Percentiles rank a stretch among this genome's conserved stretches.
These are phyloP conservation scores for Leccinum broughii DNA, from an alignment of 768 basidiomycete species.

Conservation along the genomic window DNA sequence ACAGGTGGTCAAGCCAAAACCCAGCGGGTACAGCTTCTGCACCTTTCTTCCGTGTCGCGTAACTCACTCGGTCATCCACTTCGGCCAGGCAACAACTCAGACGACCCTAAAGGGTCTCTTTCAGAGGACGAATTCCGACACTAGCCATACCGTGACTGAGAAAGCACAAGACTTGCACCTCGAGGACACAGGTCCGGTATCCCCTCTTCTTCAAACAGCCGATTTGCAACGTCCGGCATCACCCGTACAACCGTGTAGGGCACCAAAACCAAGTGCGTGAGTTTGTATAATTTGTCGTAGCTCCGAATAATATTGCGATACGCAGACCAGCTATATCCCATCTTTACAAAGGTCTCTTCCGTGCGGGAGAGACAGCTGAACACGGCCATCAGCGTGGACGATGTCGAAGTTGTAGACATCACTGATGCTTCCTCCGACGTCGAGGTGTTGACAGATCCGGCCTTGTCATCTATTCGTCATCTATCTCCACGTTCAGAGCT, in stretches of 20 bases:
- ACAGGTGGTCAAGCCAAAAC: conserved; percentile 9
- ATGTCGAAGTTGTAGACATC: conserved; percentile 21
- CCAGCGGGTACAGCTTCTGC: conserved; percentile 20
- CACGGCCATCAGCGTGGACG: conserved; percentile 16
- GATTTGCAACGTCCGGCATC: conserved; percentile 1
- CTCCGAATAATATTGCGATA: conserved; percentile 1
- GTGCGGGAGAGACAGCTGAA: conserved; percentile 5
- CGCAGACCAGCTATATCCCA: conserved; percentile 28
- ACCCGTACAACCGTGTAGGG: neutral
- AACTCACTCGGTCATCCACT: conserved; percentile 8
- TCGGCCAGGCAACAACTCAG: conserved; percentile 22
- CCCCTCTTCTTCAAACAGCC: neutral
- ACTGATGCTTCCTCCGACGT: conserved; percentile 17
- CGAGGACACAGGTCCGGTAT: neutral
- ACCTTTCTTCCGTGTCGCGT: neutral
- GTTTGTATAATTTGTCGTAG: neutral
- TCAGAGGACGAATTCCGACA: conserved; percentile 13
- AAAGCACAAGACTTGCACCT: conserved; percentile 2
- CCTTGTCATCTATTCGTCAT: conserved; percentile 7
- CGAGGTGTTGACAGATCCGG: conserved; percentile 17
- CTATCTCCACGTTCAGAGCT: conserved; percentile 14
- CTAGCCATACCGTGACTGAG: neutral
- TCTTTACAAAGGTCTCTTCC: conserved; percentile 21
- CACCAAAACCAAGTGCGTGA: conserved; percentile 24
- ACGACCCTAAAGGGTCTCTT: conserved; percentile 31